phyloP scores from a whole-genome alignment of 768 basidiomycete genomes.

The Leccinum boreale region DNA sequence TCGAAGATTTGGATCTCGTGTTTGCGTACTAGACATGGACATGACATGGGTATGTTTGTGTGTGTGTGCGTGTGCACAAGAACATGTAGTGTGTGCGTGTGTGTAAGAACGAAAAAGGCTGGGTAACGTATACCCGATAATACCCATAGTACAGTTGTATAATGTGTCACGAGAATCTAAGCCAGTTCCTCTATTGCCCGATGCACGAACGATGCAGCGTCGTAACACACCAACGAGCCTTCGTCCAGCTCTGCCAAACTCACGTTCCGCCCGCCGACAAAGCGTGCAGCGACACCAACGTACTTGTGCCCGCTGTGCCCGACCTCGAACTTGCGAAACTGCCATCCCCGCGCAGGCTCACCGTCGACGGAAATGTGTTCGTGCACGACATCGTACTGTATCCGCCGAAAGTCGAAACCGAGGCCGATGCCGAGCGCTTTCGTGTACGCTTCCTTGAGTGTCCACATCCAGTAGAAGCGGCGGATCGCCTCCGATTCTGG shows the following conservation, averaged over 20 bases:
- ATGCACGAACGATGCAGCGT: slow-evolving; percentile 48
- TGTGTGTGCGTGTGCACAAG: neutral
- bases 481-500: slow-evolving; percentile 51
- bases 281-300: slow-evolving; percentile 65
- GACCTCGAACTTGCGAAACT: slow-evolving; percentile 60
- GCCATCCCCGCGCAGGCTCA: slow-evolving; percentile 55
- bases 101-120: neutral
- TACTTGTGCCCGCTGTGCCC: slow-evolving; percentile 50
- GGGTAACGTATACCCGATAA: slow-evolving; percentile 13
- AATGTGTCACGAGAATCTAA: slow-evolving; percentile 17
- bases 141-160: slow-evolving; percentile 13
- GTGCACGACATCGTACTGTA: slow-evolving; percentile 61
- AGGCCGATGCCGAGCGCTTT: slow-evolving; percentile 84
- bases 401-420: slow-evolving; percentile 75
- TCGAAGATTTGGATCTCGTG: slow-evolving; percentile 33
- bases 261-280: slow-evolving; percentile 41
- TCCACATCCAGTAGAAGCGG: slow-evolving; percentile 82
- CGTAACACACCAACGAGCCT: slow-evolving; percentile 43
- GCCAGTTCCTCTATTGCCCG: slow-evolving; percentile 42
- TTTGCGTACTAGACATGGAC: neutral
- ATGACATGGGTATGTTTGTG: neutral
- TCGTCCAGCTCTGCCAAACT: slow-evolving; percentile 31
- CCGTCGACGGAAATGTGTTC: slow-evolving; percentile 61
- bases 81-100: neutral
- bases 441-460: slow-evolving; percentile 88